Base-by-base conservation (phyloP, 768 basidiomycete species). In the Suillus alpinus region DNA sequence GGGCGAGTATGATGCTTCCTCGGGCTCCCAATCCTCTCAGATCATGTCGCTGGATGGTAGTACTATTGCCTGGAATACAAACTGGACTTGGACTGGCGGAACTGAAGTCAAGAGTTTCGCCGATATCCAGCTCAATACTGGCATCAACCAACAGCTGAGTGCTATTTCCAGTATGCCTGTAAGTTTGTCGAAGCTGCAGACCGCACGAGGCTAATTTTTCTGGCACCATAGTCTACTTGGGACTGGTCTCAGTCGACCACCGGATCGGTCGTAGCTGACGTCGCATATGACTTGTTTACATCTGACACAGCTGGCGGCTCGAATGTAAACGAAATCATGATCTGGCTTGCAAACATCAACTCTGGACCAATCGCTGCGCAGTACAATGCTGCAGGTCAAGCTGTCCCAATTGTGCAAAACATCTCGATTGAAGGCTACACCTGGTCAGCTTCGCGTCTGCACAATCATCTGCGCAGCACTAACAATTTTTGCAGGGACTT, bases 241-340 rank as follows among this genome's bases (percentile, higher is more conserved):
- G 58, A 68, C 1, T 88, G 87, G 87, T 78, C 78, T 6, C 83
- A 86, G 61, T 65, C 65, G 12, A 71, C 71, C 13, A 73, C 76
- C 4, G 80, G 76, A 5, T 69, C 68, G 1, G 71, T 84, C 58
- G 82, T 86, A 32, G 80, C 83, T 0, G 78, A 88, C 61, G 78
- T 86, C 34, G 84, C 86, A 7, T 89, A 79, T 61, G 87, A 89
- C 62, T 62, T 88, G 1, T 89, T 89, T 76, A 88, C 86, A 0
- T 81, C 86, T 1, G 65, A 66, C 62, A 74, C 75, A 5, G 51
- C 83, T 39, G 81, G 81, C 1, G 86, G 86, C 32, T 70, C 77
- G 39, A 78, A 79, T 58, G 60, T 63, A 23, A 66, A 75, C 62
- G 80, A 81, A 63, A 78, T 87, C 65, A 89, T 89, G 87, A 72